Percentiles rank a stretch among this genome's conserved stretches.
Conservation (phyloP, 2,329 filamentous ascomycete species). For the Penicillium expansum region DNA sequence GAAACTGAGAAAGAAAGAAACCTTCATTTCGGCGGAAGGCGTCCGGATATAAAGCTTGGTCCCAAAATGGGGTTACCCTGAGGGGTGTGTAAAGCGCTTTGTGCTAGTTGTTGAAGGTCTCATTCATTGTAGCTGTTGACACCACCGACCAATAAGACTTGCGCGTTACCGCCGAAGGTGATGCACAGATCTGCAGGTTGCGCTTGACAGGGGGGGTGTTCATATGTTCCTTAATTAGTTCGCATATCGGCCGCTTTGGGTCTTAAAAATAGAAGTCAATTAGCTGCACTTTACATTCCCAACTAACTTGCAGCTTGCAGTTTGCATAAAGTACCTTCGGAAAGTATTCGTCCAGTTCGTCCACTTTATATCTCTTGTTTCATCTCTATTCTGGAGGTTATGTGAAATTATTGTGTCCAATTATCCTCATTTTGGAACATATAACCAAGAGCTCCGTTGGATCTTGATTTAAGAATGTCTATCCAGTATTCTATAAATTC, state of each 20-base stretch:
- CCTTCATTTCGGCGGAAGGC: constrained; percentile 14
- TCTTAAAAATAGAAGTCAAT: constrained; percentile 23
- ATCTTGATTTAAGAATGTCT: not conserved
- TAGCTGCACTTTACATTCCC: constrained; percentile 8
- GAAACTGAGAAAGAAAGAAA: not conserved
- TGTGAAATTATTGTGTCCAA: no score
- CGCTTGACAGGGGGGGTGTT: constrained; percentile 3
- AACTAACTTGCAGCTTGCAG: no score
- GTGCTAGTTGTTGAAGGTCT: constrained; percentile 4
- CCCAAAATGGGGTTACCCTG: not conserved
- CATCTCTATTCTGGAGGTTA: no score
- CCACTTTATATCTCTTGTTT: not conserved
- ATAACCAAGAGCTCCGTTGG: accelerated
- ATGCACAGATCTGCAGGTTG: constrained; percentile 14
- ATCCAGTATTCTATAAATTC: no score
- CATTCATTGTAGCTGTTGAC: not conserved
- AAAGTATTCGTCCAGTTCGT: not conserved
- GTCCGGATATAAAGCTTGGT: constrained; percentile 27
- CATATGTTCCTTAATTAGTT: constrained; percentile 22
- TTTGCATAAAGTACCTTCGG: not conserved
- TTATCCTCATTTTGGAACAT: not conserved
- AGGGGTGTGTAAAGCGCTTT: constrained; percentile 8
- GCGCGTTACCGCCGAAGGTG: constrained; percentile 18
- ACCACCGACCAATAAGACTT: constrained; percentile 10
- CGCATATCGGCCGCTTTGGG: not conserved